phyloP scores from a whole-genome alignment of 2,329 filamentous ascomycete species.

The Trichoderma sp. region DNA sequence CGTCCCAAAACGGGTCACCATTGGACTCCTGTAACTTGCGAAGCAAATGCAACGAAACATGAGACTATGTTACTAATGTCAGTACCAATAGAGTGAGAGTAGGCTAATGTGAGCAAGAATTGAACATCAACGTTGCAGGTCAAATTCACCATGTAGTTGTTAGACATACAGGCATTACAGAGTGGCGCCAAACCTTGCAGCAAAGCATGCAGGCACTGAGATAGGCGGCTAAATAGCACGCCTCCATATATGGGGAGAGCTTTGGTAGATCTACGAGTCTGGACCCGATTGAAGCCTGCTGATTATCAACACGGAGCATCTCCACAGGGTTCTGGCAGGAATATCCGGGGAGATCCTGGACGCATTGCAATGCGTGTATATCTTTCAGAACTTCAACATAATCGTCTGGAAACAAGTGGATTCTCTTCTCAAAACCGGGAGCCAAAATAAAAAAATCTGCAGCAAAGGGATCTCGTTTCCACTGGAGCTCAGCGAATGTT shows the following conservation, averaged over 20 bases:
- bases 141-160: not conserved
- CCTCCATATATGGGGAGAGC: not conserved
- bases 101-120: too few species aligned
- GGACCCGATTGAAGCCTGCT: not conserved
- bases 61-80: not conserved
- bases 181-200: conserved; percentile 1
- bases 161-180: not conserved
- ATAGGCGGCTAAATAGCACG: not conserved
- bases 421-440: not conserved
- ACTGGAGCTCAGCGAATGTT: not conserved
- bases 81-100: not conserved
- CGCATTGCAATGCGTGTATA: not conserved
- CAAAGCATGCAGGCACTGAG: conserved; percentile 2
- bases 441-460: not conserved
- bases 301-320: not conserved
- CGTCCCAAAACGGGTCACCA: not conserved
- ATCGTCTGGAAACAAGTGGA: not conserved
- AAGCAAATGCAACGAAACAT: not conserved
- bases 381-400: not conserved
- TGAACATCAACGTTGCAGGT: too few species aligned
- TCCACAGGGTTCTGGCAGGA: not conserved
- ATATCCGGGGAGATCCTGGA: not conserved
- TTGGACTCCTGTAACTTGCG: not conserved
- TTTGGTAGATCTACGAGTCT: not conserved
- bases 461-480: not conserved